Percentiles rank a stretch among this genome's conserved stretches.
Conservation (phyloP, 345 rosid genomes). For the Eucalyptus guilfoylei region DNA sequence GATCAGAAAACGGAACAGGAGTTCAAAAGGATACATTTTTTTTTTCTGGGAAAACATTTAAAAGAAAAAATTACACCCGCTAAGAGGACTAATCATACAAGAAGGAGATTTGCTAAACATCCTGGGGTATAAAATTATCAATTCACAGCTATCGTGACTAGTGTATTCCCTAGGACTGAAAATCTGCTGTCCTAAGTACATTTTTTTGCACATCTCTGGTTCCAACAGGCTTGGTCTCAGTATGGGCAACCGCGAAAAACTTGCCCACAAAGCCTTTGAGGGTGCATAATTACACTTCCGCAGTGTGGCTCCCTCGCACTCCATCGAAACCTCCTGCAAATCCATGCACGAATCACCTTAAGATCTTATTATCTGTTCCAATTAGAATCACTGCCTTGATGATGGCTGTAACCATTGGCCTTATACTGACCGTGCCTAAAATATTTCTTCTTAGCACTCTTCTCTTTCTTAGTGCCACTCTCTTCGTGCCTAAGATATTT, state of each 20-base stretch:
- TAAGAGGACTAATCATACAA: background rate
- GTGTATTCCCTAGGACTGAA: background rate
- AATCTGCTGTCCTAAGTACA: background rate
- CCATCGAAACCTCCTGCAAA: background rate
- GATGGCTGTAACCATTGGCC: background rate
- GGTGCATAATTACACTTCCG: background rate
- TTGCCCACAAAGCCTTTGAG: background rate
- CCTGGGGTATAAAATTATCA: background rate
- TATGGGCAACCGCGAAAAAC: background rate
- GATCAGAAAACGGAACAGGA: background rate
- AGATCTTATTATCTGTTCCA: background rate
- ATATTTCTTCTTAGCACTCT: background rate
- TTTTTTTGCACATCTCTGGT: background rate
- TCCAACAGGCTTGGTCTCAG: background rate
- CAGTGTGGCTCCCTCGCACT: background rate
- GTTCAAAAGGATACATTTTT: background rate
- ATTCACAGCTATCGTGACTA: background rate
- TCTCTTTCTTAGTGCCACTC: slow-evolving; percentile 13
- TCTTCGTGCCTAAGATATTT: background rate
- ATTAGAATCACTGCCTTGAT: background rate
- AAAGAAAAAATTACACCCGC: background rate
- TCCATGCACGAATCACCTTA: background rate
- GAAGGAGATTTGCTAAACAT: background rate
- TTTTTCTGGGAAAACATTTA: background rate
- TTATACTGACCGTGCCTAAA: background rate